Base-by-base conservation (phyloP, 257 asterid species). In the Haberlea rhodopensis region DNA sequence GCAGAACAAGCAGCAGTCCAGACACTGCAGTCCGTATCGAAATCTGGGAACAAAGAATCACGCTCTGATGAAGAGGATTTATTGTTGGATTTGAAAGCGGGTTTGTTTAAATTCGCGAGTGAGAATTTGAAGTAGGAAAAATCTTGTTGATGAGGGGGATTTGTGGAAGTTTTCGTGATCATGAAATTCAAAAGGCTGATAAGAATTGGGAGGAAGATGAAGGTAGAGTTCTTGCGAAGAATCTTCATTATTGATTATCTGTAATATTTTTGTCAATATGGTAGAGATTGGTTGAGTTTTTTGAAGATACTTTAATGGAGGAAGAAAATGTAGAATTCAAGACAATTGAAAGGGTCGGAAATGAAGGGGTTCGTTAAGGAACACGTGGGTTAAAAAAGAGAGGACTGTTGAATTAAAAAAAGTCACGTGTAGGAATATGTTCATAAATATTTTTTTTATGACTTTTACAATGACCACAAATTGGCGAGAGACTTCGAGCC, bases 1-100 rank as follows among this genome's bases (percentile, higher is more conserved):
- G 77, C 78, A 19, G 88, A 81, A 64, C 92, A 79, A 0, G 60
- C 83, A 19, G 72, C 61, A 74, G 65, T 85, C 95, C 95, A 84
- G 5, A 49, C 80, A 4, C 53, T 16, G 49, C 84, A 82, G 32
- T 72, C 84, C 6, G 66, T 27, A 45, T 13, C 24, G 25, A 54
- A 40, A 16, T 37, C 60, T 10, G 60, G 27, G 8, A 32, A 19
- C 7, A 34, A 21, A 20, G 67, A 19, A 15, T 51, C 24, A 64
- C 9, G 45, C 25, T 22, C 34, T 6, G 55, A 51, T 0, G 60
- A 15, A 18, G 85, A 57, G 1, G 90, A 73, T 8, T 51, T 26
- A 70, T 83, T 86, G 34, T 52, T 72, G 40, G 60, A 28, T 22
- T 51, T 67, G 19, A 53, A 57, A 65, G 52, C 29, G 8, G 75